Percentiles rank a stretch among this genome's conserved stretches.
Conservation (phyloP, 2,329 filamentous ascomycete genomes). For the Cercospora zeina region DNA sequence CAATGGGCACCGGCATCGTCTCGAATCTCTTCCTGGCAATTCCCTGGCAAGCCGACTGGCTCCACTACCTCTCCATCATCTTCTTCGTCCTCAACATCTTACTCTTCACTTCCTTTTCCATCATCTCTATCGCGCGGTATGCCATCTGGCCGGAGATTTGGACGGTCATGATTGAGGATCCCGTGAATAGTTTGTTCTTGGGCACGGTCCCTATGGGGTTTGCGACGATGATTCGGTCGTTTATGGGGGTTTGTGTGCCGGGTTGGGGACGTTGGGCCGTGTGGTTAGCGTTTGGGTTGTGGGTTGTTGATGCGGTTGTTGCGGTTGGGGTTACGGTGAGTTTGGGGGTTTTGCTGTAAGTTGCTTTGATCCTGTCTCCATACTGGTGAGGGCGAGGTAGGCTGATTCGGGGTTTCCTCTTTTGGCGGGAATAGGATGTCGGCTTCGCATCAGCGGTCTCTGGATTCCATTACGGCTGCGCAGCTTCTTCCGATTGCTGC, state of each 20-base stretch:
- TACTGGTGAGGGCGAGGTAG: background rate
- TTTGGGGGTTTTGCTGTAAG: constrained; percentile 45
- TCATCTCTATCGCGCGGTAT: constrained; percentile 61
- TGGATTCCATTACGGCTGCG: constrained; percentile 61
- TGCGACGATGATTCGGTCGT: constrained; percentile 37
- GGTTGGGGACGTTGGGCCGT: constrained; percentile 49
- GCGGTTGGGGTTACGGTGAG: constrained; percentile 42
- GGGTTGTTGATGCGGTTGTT: constrained; percentile 52
- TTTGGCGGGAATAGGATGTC: constrained; percentile 16
- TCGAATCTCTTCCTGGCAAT: constrained; percentile 63
- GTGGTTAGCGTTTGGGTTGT: constrained; percentile 50
- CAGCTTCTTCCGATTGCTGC: constrained; percentile 67
- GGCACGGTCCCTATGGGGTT: constrained; percentile 44
- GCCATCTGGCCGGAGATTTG: constrained; percentile 66
- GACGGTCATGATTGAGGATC: constrained; percentile 65
- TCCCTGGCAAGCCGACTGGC: constrained; percentile 60
- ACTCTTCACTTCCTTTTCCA: constrained; percentile 47
- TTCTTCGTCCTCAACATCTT: constrained; percentile 62
- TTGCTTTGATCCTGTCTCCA: background rate
- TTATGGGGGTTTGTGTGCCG: constrained; percentile 36
- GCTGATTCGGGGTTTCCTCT: constrained; percentile 8
- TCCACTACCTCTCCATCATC: constrained; percentile 60
- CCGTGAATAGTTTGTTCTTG: constrained; percentile 67
- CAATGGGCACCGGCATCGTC: constrained; percentile 67
- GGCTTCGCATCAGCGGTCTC: constrained; percentile 41